Evolutionary conservation across 257 asterid species (phyloP), one percentile per base, ranked within the genome.

Genomic region (Rubia yunnanensis): DNA sequence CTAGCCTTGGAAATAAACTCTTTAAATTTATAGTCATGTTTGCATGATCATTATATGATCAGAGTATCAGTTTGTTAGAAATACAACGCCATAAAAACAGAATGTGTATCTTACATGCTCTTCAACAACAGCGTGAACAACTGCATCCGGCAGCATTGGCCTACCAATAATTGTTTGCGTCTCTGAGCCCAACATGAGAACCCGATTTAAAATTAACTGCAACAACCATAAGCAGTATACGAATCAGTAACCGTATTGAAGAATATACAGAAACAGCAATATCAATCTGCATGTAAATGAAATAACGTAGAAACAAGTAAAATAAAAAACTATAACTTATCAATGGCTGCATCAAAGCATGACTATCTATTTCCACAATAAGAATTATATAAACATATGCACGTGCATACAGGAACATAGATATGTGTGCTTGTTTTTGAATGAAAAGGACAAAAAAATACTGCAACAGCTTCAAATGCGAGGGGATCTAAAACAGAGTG

Each of bases 81-180:
- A 22, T 13, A 44, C 67, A 28, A 58, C 50, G 64, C 10, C 10
- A 24, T 55, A 60, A 18, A 49, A 50, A 34, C 1, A 5, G 14
- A 30, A 64, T 39, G 7, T 15, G 20, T 27, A 59, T 79, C 99
- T 81, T 87, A 89, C 97, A 71, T 89, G 99, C 82, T 92, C 97
- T 85, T 92, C 99, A 8, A 92, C 99, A 68, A 89, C 94, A 75
- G 95, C 96, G 79, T 89, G 94, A 74, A 89, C 99, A 78, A 89
- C 81, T 36, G 95, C 97, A 73, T 89, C 86, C 10, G 94, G 97
- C 87, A 89, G 82, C 71, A 86, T 46, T 24, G 99, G 99, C 63
- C 99, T 82, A 18, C 99, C 99, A 67, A 92, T 89, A 63, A 87
- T 81, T 60, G 96, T 87, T 77, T 86, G 95, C 15, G 81, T 65